Evolutionary conservation across 345 rosid species (phyloP), one percentile per base, ranked within the genome.

Genomic region (Excoecaria agallocha): DNA sequence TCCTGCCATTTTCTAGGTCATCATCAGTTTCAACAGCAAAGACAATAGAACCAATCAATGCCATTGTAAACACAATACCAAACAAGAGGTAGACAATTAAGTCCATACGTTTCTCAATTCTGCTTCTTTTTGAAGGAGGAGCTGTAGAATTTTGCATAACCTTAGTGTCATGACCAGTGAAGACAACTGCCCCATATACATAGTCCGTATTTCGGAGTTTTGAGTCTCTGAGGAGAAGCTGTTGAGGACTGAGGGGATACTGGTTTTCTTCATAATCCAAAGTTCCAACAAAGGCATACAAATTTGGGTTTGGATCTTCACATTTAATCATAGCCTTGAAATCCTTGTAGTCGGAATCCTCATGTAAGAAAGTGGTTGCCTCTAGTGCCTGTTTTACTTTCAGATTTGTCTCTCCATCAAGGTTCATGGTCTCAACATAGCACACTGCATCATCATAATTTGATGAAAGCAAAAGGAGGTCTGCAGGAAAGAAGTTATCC

Each of bases 351-450:
- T 83, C 43, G n/a, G 89, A 81, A 74, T 89, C 93, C 70, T 88
- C 92, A 5, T 83, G 80, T 73, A 92, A 82, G 49, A 74, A 74
- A 3, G 92, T 85, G 72, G 98, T 92, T 24, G 72, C 88, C 74
- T 92, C 96, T 54, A 88, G 76, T 70, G 90, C 96, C 84, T 94
- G 94, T 77, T 90, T 92, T 11, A 90, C 79, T 79, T 94, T 94
- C 63, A 94, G 84, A 81, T 94, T 94, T 19, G 98, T 92, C 78
- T 94, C 98, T 13, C 98, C 98, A 70, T 94, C 98, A 20, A 94
- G 94, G 74, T 94, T 94, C 96, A 88, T 94, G 54, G 98, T 94
- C 87, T 92, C 98, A 22, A 94, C 97, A 76, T 94, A 94, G 83
- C 97, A 92, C 64, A 86, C 74, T 59, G 89, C 93, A 73, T 92